Evolutionary conservation across 176 grass and related monocot species (phyloP), one percentile per base, ranked within the genome.

Genomic region (Phragmites australis): DNA sequence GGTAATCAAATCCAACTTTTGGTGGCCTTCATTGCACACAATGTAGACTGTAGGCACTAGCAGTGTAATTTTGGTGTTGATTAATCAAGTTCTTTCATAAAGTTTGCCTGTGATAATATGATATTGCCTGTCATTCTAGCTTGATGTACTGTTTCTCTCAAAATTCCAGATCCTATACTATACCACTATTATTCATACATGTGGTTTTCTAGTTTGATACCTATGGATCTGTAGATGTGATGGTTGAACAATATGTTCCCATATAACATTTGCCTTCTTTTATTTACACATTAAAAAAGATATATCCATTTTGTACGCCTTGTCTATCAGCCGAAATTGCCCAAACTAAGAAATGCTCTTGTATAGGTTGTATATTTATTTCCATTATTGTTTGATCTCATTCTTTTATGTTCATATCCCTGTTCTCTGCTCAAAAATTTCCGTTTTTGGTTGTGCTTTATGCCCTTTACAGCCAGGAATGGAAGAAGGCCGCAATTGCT

Each of bases 401-500:
- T 51, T 74, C 9, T 14, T 3, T 67, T 46, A 14, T 37, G 17
- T 76, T 74, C 27, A 29, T 6, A 53, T 10, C 8, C 34, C 19
- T 60, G 4, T 18, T 69, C 8, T 70, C 17, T 29, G 7, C 41
- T 43, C 58, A 72, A 44, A 40, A 45, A 41, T 63, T 83, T 61
- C n/a, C 9, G 22, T 29, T 10, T 78, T 50, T 74, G 2, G 26
- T 66, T 40, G 39, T 74, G 19, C 29, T 90, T 57, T 64, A 2
- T 63, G 42, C 56, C 48, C 13, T 75, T 89, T 79, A 17, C 86
- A 97, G 93, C 93, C 93, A 16, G 88, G 90, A 73, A 86, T 80
- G 76, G 77, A 86, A 65, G 93, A 97, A 76, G 93, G 90, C 48
- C 88, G 90, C 68, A 93, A 97, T 84, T 97, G 93, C 68, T 93